Evolutionary conservation across 805 yeast genomes (phyloP).

Genomic region (Cyberlindnera nakhonratchasimensis): DNA sequence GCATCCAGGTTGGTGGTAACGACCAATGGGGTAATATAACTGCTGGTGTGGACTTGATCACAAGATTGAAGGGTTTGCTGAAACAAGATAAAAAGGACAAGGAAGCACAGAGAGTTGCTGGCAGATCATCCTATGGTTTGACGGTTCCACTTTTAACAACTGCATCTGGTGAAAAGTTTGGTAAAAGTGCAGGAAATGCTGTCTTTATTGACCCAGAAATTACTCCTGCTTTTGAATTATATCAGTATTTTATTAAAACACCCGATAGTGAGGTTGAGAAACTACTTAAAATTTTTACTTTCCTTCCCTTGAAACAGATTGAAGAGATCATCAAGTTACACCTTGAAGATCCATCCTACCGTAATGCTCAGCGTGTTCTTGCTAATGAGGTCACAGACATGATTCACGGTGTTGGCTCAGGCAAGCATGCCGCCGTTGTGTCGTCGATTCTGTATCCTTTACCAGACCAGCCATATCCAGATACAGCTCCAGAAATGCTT

Average conservation of each 20-base stretch:
- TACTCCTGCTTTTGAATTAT: conserved; percentile 78
- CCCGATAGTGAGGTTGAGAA: conserved; percentile 72
- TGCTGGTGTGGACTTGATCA: conserved; percentile 88
- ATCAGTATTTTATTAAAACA: conserved; percentile 78
- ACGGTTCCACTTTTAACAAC: conserved; percentile 91
- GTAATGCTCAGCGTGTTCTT: conserved; percentile 71
- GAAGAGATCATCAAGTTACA: conserved; percentile 52
- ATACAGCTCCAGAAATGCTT: conserved; percentile 47
- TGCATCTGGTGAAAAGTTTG: conserved; percentile 88
- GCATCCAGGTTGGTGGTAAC: conserved; percentile 88
- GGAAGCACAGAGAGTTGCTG: conserved; percentile 12
- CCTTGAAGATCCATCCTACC: conserved; percentile 49
- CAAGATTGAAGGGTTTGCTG: conserved; percentile 43
- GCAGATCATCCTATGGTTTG: conserved; percentile 55
- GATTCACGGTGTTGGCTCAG: conserved; percentile 78
- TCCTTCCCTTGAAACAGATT: conserved; percentile 64
- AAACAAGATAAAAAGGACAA: conserved; percentile 23
- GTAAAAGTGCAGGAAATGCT: conserved; percentile 97
- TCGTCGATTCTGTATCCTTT: conserved; percentile 66
- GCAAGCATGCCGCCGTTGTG: conserved; percentile 61
- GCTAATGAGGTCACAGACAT: conserved; percentile 86
- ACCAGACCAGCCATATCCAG: conserved; percentile 46
- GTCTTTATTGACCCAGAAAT: conserved; percentile 74
- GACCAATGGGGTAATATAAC: conserved; percentile 99
- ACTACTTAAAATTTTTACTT: conserved; percentile 72